Evolutionary conservation across 139 green algal genomes (phyloP), one percentile per base, ranked within the genome.

Genomic region (Chlorella sp.): DNA sequence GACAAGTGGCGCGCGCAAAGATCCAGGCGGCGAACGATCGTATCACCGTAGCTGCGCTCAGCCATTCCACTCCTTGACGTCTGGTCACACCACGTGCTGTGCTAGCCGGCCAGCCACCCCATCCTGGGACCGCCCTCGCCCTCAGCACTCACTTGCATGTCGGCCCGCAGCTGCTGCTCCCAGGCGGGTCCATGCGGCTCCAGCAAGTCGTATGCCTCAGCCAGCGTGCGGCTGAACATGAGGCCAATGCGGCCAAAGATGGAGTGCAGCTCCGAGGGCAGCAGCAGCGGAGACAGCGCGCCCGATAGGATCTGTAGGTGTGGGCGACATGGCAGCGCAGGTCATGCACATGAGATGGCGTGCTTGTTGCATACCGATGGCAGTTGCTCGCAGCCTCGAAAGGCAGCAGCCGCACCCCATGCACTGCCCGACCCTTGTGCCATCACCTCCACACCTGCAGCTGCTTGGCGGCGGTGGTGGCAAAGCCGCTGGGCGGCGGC

Each of bases 231-330:
- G 81, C 86, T 92, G 89, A 90, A 95, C 24, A 93, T 84, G 22
- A 80, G 80, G 32, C 83, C 90, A 26, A 98, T 91, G 14, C 93
- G 88, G 20, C 91, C 91, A 84, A 98, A 98, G 30, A 98, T 94
- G 82, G 90, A 92, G 54, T 92, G 84, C 41, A 96, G 64, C 83
- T 97, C 93, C 56, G 92, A 89, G 0, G 88, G 83, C 46, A 93
- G 85, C 81, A 98, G 89, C 32, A 98, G 85, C 4, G 95, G 95
- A 36, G 87, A 80, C 77, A 98, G 88, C 78, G 97, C 94, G 81
- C 86, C 84, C 60, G 60, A 81, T 28, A 87, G 85, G 38, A 89
- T 90, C 30, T 70, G 14, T 24, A 16, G 24, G 46, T 54, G 46
- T 7, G 46, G 51, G 51, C n/a, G n/a, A n/a, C n/a, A n/a, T n/a